These are phyloP conservation scores for Volvox reticuliferus DNA, from an alignment of 139 green algal species.

Conservation along the genomic window DNA sequence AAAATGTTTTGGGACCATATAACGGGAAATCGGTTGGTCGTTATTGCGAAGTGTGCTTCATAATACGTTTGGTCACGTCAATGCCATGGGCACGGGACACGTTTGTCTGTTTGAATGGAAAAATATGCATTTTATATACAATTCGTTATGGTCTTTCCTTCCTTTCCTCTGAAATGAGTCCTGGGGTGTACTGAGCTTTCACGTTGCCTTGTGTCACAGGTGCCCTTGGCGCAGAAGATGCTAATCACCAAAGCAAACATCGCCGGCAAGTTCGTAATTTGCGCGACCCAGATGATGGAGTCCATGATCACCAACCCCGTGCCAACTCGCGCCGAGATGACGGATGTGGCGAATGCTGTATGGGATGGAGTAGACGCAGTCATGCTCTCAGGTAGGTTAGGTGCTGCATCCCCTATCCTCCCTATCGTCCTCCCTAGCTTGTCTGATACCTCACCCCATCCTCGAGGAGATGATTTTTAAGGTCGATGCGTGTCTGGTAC, in stretches of 20 bases:
- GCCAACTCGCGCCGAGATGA: conserved; percentile 89
- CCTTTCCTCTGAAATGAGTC: background rate
- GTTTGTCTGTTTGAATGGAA: too few relatives aligned
- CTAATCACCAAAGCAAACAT: conserved; percentile 81
- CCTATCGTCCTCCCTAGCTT: background rate
- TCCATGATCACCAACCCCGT: conserved; percentile 74
- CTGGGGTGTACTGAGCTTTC: background rate
- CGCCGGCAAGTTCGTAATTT: conserved; percentile 73
- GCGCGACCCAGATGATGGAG: conserved; percentile 78
- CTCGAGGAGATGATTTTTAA: too few relatives aligned
- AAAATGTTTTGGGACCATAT: too few relatives aligned
- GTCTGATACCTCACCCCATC: too few relatives aligned
- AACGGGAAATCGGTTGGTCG: too few relatives aligned
- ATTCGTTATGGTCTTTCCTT: background rate
- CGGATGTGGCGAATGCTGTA: conserved; percentile 92
- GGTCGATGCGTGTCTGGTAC: too few relatives aligned
- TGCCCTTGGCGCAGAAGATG: conserved; percentile 75
- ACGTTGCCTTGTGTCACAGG: conserved; percentile 43
- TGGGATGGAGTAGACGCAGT: conserved; percentile 86
- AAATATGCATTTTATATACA: background rate
- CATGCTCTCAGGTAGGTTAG: conserved; percentile 62
- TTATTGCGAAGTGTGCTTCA: too few relatives aligned
- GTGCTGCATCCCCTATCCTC: background rate
- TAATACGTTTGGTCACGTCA: too few relatives aligned
- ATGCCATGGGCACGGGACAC: too few relatives aligned